A percentile compares a stretch with the other conserved stretches of the same genome.
Evolutionary conservation across 768 basidiomycete genomes (phyloP).

Genomic region (Multifurca ochricompacta): DNA sequence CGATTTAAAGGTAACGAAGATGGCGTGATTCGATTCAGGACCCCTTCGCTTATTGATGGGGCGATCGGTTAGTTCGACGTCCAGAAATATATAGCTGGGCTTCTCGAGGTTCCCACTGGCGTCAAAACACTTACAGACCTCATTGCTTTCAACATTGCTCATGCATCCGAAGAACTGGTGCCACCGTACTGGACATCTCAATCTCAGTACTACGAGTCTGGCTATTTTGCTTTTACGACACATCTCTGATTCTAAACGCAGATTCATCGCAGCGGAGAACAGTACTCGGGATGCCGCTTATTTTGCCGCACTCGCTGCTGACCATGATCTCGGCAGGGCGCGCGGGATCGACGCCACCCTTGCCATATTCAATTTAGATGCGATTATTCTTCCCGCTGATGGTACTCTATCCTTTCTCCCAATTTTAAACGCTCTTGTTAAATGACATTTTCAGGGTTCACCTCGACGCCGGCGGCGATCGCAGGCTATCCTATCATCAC

Average conservation of each 20-base stretch:
- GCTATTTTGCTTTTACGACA: not conserved
- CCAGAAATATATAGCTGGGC: slow-evolving; percentile 42
- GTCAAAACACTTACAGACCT: slow-evolving; percentile 48
- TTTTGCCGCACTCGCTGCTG: no score
- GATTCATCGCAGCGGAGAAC: slow-evolving; percentile 27
- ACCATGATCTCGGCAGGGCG: no score
- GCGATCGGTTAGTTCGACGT: slow-evolving; percentile 41
- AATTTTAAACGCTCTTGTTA: no score
- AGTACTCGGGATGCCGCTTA: slow-evolving; percentile 23
- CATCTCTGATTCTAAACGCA: not conserved
- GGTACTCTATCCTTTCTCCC: slow-evolving; percentile 22
- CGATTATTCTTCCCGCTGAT: slow-evolving; percentile 28
- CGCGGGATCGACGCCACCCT: slow-evolving; percentile 32
- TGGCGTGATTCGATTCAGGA: no score
- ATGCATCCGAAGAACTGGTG: slow-evolving; percentile 42
- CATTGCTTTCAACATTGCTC: no score
- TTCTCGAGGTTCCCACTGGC: slow-evolving; percentile 52
- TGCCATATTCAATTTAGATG: slow-evolving; percentile 28
- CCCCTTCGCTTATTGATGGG: not conserved
- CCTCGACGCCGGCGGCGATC: no score
- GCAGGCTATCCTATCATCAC: no score
- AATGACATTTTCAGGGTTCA: slow-evolving; percentile 8
- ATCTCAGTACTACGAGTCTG: slow-evolving; percentile 27
- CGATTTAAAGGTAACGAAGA: slow-evolving; percentile 49
- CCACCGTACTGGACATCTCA: slow-evolving; percentile 32